Conservation (phyloP, 2,329 filamentous ascomycete genomes). For the Claviceps humidiphila region DNA sequence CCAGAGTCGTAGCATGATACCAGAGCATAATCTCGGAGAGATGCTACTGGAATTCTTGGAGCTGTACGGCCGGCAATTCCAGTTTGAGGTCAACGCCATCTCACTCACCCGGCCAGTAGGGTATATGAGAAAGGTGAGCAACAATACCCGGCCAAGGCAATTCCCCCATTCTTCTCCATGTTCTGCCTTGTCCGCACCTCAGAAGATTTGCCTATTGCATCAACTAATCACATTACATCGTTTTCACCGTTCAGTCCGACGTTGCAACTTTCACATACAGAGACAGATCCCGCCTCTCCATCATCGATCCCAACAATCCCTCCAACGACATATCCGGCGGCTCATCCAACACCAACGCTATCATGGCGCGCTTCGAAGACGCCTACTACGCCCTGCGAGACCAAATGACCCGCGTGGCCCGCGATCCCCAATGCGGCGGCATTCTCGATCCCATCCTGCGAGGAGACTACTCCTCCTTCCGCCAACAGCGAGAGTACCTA, state of each 20-base stretch:
- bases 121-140: constrained; percentile 63
- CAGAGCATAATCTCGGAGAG: constrained; percentile 60
- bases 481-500: constrained; percentile 52
- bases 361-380: constrained; percentile 56
- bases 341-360: constrained; percentile 54
- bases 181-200: not conserved
- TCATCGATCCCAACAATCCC: constrained; percentile 80
- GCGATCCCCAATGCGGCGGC: constrained; percentile 14
- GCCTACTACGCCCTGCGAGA: constrained; percentile 45
- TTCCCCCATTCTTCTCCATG: not conserved
- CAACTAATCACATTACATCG: not conserved
- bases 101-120: constrained; percentile 55
- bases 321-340: constrained; percentile 85
- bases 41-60: constrained; percentile 80
- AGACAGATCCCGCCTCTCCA: constrained; percentile 58
- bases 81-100: constrained; percentile 58
- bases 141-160: not conserved
- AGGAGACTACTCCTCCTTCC: constrained; percentile 68
- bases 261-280: constrained; percentile 38
- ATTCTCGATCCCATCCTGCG: constrained; percentile 61
- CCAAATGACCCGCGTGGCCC: constrained; percentile 40
- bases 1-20: constrained; percentile 44
- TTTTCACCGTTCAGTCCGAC: constrained; percentile 21
- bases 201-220: too few relatives aligned
- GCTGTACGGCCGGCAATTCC: constrained; percentile 74